Conservation (phyloP, 305 asterid genomes). For the Rubia balearica region DNA sequence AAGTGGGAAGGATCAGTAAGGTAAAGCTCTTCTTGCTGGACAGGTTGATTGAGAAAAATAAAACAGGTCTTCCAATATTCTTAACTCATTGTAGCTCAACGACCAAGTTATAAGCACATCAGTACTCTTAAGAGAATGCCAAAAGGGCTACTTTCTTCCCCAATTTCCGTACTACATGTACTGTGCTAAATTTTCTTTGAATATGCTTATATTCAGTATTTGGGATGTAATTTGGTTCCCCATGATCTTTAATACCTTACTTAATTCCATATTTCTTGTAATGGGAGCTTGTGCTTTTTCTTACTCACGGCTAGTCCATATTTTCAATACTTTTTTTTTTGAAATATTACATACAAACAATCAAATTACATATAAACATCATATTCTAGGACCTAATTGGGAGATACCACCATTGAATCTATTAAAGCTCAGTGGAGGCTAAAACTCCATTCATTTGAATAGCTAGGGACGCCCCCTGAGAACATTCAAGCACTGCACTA, state of each 20-base stretch:
- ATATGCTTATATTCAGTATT: not conserved
- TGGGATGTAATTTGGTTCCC: not conserved
- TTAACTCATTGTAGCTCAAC: not conserved
- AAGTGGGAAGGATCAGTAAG: not conserved
- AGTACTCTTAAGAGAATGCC: not conserved
- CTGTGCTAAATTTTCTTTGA: not conserved
- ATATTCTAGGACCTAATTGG: too few relatives aligned
- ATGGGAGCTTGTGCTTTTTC: not conserved
- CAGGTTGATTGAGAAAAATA: not conserved
- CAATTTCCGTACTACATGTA: not conserved
- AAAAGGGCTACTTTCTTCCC: not conserved
- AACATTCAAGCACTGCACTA: too few relatives aligned
- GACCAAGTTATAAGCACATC: not conserved
- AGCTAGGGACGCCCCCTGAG: too few relatives aligned
- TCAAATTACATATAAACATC: too few relatives aligned
- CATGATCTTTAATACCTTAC: not conserved
- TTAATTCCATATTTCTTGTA: not conserved
- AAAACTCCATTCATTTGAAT: too few relatives aligned
- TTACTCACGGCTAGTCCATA: conserved; percentile 3
- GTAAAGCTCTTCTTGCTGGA: not conserved
- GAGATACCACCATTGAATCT: too few relatives aligned
- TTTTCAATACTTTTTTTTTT: not conserved
- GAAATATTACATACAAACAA: too few relatives aligned
- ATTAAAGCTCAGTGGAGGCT: too few relatives aligned
- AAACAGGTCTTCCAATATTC: not conserved